Evolutionary conservation across 768 basidiomycete genomes (phyloP).

Genomic region (Crucibulum laeve): DNA sequence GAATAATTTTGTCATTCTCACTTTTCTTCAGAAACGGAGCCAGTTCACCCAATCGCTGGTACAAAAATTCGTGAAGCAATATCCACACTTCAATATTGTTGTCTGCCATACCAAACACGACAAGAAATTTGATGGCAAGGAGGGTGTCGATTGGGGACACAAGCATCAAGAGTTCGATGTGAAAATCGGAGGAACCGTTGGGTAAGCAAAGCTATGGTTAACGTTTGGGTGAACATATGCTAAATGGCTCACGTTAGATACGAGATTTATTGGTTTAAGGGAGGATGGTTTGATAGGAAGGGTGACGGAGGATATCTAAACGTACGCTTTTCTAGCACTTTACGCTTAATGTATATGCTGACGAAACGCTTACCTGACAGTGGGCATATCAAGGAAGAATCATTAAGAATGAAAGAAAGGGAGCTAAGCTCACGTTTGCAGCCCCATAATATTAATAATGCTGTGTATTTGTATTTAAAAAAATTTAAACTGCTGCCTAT

Average conservation of each 20-base stretch:
- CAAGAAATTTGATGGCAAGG: constrained; percentile 9
- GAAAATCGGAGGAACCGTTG: constrained; percentile 10
- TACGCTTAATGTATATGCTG: not conserved
- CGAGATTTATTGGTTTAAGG: constrained; percentile 18
- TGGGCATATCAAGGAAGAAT: not conserved
- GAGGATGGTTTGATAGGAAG: constrained; percentile 13
- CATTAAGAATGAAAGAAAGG: not conserved
- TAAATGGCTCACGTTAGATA: constrained; percentile 6
- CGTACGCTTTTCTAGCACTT: constrained; percentile 9
- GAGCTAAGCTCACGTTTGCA: not conserved
- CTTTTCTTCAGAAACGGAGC: constrained; percentile 4
- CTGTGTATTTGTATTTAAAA: too few relatives aligned
- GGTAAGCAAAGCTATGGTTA: constrained; percentile 1
- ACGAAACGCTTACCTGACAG: not conserved
- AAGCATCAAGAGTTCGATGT: constrained; percentile 10
- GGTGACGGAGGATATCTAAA: constrained; percentile 20
- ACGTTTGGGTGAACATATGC: not conserved
- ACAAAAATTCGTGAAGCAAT: not conserved
- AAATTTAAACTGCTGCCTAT: too few relatives aligned
- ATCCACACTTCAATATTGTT: constrained; percentile 11
- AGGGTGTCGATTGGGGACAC: constrained; percentile 10
- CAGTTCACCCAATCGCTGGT: constrained; percentile 9
- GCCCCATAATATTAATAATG: too few relatives aligned
- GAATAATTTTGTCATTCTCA: not conserved
- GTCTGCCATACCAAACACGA: constrained; percentile 10